Conservation (phyloP, 2,329 filamentous ascomycete species). For the Zymoseptoria passerinii region DNA sequence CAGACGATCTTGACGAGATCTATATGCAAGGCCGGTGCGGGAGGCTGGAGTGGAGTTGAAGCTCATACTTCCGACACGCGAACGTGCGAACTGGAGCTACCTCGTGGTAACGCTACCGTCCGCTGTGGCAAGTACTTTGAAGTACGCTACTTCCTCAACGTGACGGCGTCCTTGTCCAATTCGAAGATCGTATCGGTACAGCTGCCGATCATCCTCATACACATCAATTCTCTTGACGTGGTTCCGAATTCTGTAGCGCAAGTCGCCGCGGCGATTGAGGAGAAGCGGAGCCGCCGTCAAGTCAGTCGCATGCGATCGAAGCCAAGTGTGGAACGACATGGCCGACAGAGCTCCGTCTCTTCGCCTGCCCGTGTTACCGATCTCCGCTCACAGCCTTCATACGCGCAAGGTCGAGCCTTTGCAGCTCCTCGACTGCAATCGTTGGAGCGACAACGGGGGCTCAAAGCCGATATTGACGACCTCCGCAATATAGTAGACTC, state of each 20-base stretch:
- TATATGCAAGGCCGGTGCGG: conserved; percentile 35
- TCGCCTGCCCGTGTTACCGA: conserved; percentile 17
- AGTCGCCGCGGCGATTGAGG: conserved; percentile 48
- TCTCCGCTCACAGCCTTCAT: conserved; percentile 31
- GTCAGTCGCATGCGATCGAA: conserved; percentile 7
- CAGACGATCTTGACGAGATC: conserved; percentile 39
- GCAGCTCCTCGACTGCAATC: conserved; percentile 45
- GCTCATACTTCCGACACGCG: conserved; percentile 39
- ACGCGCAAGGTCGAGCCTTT: conserved; percentile 45
- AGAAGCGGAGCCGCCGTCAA: conserved; percentile 32
- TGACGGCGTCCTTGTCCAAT: conserved; percentile 39
- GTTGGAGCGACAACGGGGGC: conserved; percentile 38
- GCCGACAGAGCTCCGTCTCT: conserved; percentile 21
- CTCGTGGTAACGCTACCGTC: conserved; percentile 44
- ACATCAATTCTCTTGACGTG: conserved; percentile 51
- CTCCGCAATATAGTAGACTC: conserved; percentile 35
- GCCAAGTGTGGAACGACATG: conserved; percentile 3
- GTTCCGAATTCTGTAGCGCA: conserved; percentile 48
- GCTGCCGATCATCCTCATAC: conserved; percentile 48
- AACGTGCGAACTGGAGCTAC: conserved; percentile 44
- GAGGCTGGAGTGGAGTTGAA: conserved; percentile 42
- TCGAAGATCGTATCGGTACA: conserved; percentile 46
- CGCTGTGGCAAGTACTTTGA: conserved; percentile 50
- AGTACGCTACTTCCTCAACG: conserved; percentile 48
- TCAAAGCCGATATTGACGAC: conserved; percentile 35